Evolutionary conservation across 2,329 filamentous ascomycete genomes (phyloP).

Genomic region (Huntiella bhutanensis): DNA sequence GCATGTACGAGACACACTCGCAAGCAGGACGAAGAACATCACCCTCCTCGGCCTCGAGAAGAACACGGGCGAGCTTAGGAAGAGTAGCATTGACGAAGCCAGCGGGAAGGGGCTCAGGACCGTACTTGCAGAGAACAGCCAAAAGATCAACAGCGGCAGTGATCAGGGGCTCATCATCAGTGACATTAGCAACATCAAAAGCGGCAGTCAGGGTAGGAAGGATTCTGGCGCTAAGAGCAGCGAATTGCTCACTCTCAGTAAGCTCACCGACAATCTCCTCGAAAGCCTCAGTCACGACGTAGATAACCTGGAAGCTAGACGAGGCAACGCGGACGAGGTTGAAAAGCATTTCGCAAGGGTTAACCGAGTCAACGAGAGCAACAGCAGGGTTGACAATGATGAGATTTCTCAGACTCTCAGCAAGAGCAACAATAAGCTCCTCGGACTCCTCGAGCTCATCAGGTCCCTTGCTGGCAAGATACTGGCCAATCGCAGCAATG

Average conservation of each 20-base stretch:
- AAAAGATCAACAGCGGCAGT: constrained; percentile 76
- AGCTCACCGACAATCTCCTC: constrained; percentile 65
- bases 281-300: constrained; percentile 76
- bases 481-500: constrained; percentile 47
- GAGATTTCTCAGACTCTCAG: constrained; percentile 67
- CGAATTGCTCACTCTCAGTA: constrained; percentile 49
- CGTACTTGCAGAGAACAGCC: constrained; percentile 61
- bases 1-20: constrained; percentile 70
- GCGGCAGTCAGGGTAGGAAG: constrained; percentile 74
- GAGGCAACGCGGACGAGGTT: constrained; percentile 75
- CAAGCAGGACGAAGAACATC: constrained; percentile 77
- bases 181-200: constrained; percentile 73
- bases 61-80: constrained; percentile 66
- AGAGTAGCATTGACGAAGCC: constrained; percentile 73
- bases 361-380: constrained; percentile 50
- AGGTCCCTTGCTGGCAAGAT: constrained; percentile 62
- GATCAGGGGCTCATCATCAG: constrained; percentile 65
- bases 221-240: constrained; percentile 65
- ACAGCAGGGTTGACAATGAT: constrained; percentile 64
- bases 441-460: constrained; percentile 74
- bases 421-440: constrained; percentile 76
- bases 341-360: constrained; percentile 70
- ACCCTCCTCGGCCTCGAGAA: constrained; percentile 71
- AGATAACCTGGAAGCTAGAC: constrained; percentile 75
- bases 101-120: constrained; percentile 64